These are phyloP conservation scores for Gomphus bonarii DNA, from an alignment of 1,284 basidiomycete species.

Conservation along the genomic window DNA sequence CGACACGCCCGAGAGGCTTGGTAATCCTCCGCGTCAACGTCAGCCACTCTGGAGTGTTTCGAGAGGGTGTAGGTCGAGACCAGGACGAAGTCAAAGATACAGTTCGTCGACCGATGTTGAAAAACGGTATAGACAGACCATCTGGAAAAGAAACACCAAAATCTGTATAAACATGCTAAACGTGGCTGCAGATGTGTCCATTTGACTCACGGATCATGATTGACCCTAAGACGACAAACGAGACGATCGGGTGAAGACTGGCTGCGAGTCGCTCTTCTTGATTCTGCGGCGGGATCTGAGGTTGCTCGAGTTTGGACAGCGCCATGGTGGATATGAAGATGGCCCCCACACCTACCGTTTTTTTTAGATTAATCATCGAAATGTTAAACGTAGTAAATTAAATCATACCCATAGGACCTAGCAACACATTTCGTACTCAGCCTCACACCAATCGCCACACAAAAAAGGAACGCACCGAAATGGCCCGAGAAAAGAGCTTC, in stretches of 20 bases:
- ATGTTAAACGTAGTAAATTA: neutral
- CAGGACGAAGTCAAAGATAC: neutral
- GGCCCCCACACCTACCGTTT: conserved; percentile 64
- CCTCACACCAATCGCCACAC: neutral
- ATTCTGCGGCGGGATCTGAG: conserved; percentile 45
- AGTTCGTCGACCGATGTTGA: conserved; percentile 50
- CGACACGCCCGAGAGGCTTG: neutral
- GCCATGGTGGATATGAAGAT: conserved; percentile 81
- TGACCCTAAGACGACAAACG: conserved; percentile 77
- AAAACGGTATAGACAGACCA: conserved; percentile 84
- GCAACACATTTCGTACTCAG: neutral
- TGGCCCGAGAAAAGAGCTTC: conserved; percentile 82
- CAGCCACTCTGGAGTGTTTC: conserved; percentile 4
- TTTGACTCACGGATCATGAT: conserved; percentile 64
- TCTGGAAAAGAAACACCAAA: conserved; percentile 37
- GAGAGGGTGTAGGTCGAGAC: neutral
- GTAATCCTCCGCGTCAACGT: neutral
- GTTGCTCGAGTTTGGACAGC: conserved; percentile 51
- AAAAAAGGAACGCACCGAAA: conserved; percentile 44
- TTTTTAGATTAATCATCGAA: neutral
- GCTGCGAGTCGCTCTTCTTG: conserved; percentile 64
- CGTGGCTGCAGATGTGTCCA: neutral
- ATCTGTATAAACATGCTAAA: neutral
- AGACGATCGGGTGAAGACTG: conserved; percentile 68
- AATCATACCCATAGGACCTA: conserved; percentile 42